phyloP scores from a whole-genome alignment of 192 early-diverging fungal genomes.

The Backusella circina region DNA sequence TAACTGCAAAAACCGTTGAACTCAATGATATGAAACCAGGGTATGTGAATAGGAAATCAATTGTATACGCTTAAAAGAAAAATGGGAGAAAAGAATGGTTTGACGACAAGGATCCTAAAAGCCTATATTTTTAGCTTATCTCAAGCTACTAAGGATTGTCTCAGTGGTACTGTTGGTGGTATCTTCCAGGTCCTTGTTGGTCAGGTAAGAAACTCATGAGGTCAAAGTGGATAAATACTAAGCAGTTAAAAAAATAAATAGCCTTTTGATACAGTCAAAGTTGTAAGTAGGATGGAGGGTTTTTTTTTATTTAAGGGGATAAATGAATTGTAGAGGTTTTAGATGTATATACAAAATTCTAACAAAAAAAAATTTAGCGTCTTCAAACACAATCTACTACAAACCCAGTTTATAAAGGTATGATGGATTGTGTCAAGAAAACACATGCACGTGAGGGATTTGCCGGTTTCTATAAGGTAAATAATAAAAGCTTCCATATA shows the following conservation, averaged over 20 bases:
- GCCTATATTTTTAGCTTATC: slow-evolving; percentile 5
- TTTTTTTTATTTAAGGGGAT: neutral
- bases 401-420: slow-evolving; percentile 64
- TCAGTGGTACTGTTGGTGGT: slow-evolving; percentile 73
- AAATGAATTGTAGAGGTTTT: neutral
- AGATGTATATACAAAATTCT: neutral
- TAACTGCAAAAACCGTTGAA: neutral
- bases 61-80: neutral
- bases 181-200: slow-evolving; percentile 76
- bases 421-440: slow-evolving; percentile 85
- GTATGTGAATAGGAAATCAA: neutral
- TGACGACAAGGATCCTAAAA: neutral
- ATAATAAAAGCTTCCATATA: neutral
- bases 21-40: neutral
- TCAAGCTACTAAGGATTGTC: slow-evolving; percentile 68
- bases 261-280: slow-evolving; percentile 82
- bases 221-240: neutral
- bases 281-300: slow-evolving; percentile 40
- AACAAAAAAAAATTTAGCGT: slow-evolving; percentile 41
- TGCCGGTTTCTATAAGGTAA: slow-evolving; percentile 81
- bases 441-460: slow-evolving; percentile 78
- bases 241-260: slow-evolving; percentile 16
- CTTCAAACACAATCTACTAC: slow-evolving; percentile 87
- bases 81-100: neutral
- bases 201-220: slow-evolving; percentile 38